Base-by-base conservation (phyloP, 2,329 filamentous ascomycete species). In the Pseudocercospora fuligena region DNA sequence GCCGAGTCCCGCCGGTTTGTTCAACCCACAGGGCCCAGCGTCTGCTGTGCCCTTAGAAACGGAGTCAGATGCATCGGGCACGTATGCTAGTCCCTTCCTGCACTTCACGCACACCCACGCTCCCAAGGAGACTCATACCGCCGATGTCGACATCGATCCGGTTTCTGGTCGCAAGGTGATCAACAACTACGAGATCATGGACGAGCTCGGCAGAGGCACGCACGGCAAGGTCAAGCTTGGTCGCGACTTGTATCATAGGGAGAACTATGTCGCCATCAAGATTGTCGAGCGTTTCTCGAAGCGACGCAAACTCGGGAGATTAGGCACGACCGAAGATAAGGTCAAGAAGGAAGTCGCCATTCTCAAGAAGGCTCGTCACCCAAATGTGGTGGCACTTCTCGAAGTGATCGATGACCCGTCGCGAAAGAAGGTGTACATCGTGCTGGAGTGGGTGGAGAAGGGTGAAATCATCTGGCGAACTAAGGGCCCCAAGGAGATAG, bases 221-320 rank as follows among this genome's bases (percentile, higher is more conserved):
- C 95, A 99, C 78, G 95, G 95, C 75, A 99, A 98, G 82, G 95
- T 99, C 76, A 99, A 99, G 81, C 86, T 97, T 57, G 95, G 94
- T 57, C 88, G 93, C 62, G 93, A 96, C 77, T 83, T 93, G 54
- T 84, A 89, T 64, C 93, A 63, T 29, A 19, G 59, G 25, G 86
- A 87, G 68, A 89, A 92, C 61, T 90, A 90, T 76, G 94, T 99
- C 3, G 95, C 95, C 64, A 97, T 99, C 85, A 99, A 99, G 82
- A 99, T 99, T 74, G 97, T 99, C 56, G 93, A 97, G 65, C 89
- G 95, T 43, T 97, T 95, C 77, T 97, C 94, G 61, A 97, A 97
- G 82, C 93, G 92, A 74, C 89, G 94, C 64, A 91, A 94, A 27
- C 85, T 99, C n/a, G 95, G 95, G 61, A 88, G 88, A 74, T 80